These are phyloP conservation scores for Cercospora sesami DNA, from an alignment of 2,329 filamentous ascomycete species.

Conservation along the genomic window DNA sequence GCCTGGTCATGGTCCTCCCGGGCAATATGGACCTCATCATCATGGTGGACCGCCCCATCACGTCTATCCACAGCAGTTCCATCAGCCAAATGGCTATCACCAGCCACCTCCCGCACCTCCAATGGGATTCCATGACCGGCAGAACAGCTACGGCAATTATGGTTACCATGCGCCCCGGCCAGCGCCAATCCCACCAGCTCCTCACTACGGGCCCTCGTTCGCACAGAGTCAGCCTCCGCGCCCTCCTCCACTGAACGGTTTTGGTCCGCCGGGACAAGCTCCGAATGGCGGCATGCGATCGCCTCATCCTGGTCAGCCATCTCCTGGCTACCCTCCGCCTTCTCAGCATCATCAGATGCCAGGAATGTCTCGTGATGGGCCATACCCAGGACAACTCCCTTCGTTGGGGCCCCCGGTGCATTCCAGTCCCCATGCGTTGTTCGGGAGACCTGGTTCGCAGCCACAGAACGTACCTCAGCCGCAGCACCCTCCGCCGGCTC, in stretches of 20 bases:
- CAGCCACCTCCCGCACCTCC: conserved; percentile 16
- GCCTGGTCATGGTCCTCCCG: conserved; percentile 21
- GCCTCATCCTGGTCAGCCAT: conserved; percentile 38
- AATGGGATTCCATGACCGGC: conserved; percentile 28
- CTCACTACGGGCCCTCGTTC: conserved; percentile 19
- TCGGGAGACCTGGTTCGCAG: conserved; percentile 23
- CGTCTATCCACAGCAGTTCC: conserved; percentile 30
- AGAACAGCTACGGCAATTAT: conserved; percentile 26
- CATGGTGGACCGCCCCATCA: conserved; percentile 26
- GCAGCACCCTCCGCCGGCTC: conserved; percentile 21
- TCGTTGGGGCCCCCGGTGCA: conserved; percentile 21
- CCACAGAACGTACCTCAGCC: conserved; percentile 17
- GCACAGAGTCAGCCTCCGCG: conserved; percentile 19
- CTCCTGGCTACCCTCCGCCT: conserved; percentile 23
- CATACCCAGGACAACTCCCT: conserved; percentile 18
- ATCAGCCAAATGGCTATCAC: conserved; percentile 32
- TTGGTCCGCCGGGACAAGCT: conserved; percentile 31
- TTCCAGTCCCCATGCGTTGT: conserved; percentile 19
- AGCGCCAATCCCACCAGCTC: conserved; percentile 21
- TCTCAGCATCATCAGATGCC: conserved; percentile 24
- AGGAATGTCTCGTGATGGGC: conserved; percentile 12
- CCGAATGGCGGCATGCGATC: conserved; percentile 42
- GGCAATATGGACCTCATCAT: conserved; percentile 12
- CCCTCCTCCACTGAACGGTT: conserved; percentile 23
- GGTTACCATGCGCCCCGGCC: conserved; percentile 23